Percentiles rank a stretch among this genome's conserved stretches.
phyloP scores from a whole-genome alignment of 345 rosid genomes.

The Rhizophora apiculata region DNA sequence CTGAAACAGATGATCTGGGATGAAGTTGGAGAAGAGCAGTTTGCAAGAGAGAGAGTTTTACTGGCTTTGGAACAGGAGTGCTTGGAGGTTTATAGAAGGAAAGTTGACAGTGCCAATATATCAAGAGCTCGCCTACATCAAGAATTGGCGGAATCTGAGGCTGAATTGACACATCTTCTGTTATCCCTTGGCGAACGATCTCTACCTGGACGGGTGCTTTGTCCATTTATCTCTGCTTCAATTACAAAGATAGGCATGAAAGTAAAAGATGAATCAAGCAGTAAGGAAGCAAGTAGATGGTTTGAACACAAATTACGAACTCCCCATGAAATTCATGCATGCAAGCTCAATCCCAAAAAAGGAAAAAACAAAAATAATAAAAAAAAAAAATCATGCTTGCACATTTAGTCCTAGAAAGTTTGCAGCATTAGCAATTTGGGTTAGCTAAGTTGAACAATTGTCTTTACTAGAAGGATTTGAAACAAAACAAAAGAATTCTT shows the following conservation, averaged over 20 bases:
- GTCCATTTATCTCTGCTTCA: constrained; percentile 17
- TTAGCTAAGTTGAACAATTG: too few relatives aligned
- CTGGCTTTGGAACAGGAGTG: constrained; percentile 90
- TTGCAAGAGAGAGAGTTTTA: constrained; percentile 75
- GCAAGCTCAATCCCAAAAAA: not conserved
- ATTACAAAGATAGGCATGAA: not conserved
- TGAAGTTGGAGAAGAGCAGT: constrained; percentile 86
- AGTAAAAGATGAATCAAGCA: not conserved
- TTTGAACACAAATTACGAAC: constrained; percentile 1
- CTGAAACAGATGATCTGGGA: constrained; percentile 88
- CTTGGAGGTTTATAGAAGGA: constrained; percentile 82
- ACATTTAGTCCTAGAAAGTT: not conserved
- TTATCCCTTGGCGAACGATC: constrained; percentile 93
- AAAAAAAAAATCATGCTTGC: not conserved
- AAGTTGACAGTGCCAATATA: constrained; percentile 91
- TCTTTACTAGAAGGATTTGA: too few relatives aligned
- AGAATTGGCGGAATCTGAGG: constrained; percentile 94
- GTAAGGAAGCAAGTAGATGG: not conserved
- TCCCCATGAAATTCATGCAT: not conserved
- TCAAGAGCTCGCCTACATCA: constrained; percentile 96
- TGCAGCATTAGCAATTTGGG: not conserved
- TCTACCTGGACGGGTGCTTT: constrained; percentile 85
- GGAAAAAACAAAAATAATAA: too few relatives aligned
- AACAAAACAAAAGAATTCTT: too few relatives aligned
- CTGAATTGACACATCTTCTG: constrained; percentile 93